Base-by-base conservation (phyloP, 179 eudicot genomes). In the Amaranthus tricolor region DNA sequence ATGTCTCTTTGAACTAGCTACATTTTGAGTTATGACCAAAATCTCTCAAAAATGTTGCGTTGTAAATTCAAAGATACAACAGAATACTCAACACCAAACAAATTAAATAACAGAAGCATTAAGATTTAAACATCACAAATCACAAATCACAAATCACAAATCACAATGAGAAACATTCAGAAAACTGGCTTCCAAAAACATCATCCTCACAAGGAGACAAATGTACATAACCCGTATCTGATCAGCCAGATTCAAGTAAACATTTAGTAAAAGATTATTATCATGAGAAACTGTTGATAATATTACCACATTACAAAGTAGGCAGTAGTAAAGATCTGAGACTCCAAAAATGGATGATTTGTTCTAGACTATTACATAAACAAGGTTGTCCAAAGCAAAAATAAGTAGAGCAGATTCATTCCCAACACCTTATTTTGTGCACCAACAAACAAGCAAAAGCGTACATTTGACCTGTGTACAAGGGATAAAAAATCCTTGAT, bases 391-490 rank as follows among this genome's bases (percentile, higher is more conserved):
- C 77, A 73, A 73, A 81, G 66, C 54, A 72, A 76, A 80, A 53
- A 64, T 72, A 77, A 77, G 76, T 51, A 76, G 74, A 70, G 70
- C 74, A 81, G 72, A 77, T 45, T 64, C 70, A 31, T 31, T 31
- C 78, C 77, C 74, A 72, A 73, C 19, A 67, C 76, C 77, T 81
- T 81, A 72, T 81, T 31, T 81, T 76, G 71, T 50, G 77, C 71
- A 73, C 68, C 77, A 76, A 74, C 67, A 74, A 80, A 76, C 59
- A 70, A 56, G 45, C 63, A 77, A 67, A 77, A 69, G 76, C 80
- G 77, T 55, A 81, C 52, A 72, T 64, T 50, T 74, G 74, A 77
- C 72, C 81, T 74, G 84, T 75, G 67, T 67, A 77, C 68, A 55
- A 81, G 40, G 40, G 40, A 31, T 31, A 31, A 74, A 68, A 65